These are phyloP conservation scores for Diospyros kaki DNA, from an alignment of 148 eudicot species.

Conservation along the genomic window DNA sequence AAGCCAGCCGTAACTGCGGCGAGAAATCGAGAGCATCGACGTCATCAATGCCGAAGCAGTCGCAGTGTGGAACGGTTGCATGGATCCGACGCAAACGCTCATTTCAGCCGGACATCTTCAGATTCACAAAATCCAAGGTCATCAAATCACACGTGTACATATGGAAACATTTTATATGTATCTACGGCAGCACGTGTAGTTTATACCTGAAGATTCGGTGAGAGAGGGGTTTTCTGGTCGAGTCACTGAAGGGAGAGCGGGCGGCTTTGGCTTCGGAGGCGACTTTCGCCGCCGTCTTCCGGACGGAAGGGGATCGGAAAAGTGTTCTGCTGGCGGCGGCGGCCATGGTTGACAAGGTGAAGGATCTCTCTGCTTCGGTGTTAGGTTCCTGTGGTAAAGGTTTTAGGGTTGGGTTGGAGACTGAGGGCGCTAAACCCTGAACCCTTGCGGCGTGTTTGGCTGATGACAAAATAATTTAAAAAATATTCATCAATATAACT, in stretches of 20 bases:
- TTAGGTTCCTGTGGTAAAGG: background rate
- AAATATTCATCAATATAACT: no score
- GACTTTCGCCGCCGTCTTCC: constrained; percentile 36
- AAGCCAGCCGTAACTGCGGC: constrained; percentile 59
- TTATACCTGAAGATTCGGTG: constrained; percentile 54
- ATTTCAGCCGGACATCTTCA: constrained; percentile 70
- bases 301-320: constrained; percentile 49
- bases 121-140: background rate
- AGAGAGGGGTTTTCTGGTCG: constrained; percentile 42
- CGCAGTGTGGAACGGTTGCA: constrained; percentile 81
- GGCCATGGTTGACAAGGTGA: constrained; percentile 11
- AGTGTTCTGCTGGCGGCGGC: constrained; percentile 51
- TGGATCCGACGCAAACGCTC: constrained; percentile 64
- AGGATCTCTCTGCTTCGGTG: background rate
- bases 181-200: background rate
- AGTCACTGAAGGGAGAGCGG: constrained; percentile 44
- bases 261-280: constrained; percentile 50
- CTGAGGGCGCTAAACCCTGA: constrained; percentile 6
- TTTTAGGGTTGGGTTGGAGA: background rate
- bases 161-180: background rate
- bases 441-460: constrained; percentile 8
- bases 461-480: background rate
- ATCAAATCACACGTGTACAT: background rate
- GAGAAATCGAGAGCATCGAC: constrained; percentile 75
- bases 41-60: constrained; percentile 94